Evolutionary conservation across 2,329 filamentous ascomycete genomes (phyloP).

Genomic region (Colletotrichum sp.): DNA sequence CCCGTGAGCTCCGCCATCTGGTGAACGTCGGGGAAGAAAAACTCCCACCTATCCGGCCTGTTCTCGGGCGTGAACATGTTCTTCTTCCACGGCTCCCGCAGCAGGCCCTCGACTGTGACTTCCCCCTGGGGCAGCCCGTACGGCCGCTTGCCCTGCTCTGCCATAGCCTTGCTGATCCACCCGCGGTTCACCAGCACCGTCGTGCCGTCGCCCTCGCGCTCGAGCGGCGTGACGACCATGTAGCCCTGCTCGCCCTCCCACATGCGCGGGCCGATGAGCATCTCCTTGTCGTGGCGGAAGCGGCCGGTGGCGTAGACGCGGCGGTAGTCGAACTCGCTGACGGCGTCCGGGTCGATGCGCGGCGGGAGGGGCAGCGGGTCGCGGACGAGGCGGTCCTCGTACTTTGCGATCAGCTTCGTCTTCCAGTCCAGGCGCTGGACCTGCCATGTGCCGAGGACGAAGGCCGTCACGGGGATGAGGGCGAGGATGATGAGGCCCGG

Average conservation of each 20-base stretch:
- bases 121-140: constrained; percentile 72
- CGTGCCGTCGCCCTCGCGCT: constrained; percentile 64
- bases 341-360: constrained; percentile 78
- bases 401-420: constrained; percentile 86
- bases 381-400: constrained; percentile 89
- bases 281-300: constrained; percentile 89
- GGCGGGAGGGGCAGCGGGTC: constrained; percentile 86
- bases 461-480: constrained; percentile 89
- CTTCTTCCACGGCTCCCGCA: constrained; percentile 93
- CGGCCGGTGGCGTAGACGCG: constrained; percentile 77
- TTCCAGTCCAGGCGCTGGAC: constrained; percentile 94
- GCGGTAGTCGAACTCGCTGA: constrained; percentile 91
- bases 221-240: constrained; percentile 89
- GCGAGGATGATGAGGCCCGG: constrained; percentile 82
- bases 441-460: constrained; percentile 92
- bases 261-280: constrained; percentile 92
- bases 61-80: constrained; percentile 98
- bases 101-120: constrained; percentile 81
- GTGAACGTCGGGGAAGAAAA: constrained; percentile 92
- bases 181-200: constrained; percentile 89
- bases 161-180: constrained; percentile 84
- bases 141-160: constrained; percentile 67
- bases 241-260: constrained; percentile 89
- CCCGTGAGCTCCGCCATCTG: constrained; percentile 88
- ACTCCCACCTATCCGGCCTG: constrained; percentile 79